These are phyloP conservation scores for Geranomyces michiganensis DNA, from an alignment of 192 early-diverging fungal species.

Conservation along the genomic window DNA sequence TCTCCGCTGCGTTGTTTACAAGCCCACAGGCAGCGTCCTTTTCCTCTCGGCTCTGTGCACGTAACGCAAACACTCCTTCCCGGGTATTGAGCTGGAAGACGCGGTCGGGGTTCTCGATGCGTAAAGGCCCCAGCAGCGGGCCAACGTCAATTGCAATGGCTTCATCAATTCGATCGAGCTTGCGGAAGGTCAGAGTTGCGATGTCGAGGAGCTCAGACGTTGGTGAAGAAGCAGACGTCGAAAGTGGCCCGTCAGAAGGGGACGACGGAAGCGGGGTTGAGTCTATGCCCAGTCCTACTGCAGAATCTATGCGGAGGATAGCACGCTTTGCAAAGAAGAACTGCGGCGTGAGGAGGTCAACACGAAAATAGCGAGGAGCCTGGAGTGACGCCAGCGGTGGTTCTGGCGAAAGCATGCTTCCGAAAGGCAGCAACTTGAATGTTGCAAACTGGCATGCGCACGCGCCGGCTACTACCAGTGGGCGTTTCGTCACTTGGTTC, in stretches of 20 bases:
- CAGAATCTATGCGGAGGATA: not conserved
- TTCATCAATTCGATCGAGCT: not conserved
- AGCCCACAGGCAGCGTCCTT: not conserved
- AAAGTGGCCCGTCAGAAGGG: too few species aligned
- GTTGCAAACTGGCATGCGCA: too few species aligned
- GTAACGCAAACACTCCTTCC: constrained; percentile 1
- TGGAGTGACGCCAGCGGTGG: too few species aligned
- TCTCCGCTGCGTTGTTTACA: not conserved
- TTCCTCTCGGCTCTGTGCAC: not conserved
- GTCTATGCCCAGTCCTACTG: not conserved
- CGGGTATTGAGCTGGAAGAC: constrained; percentile 21
- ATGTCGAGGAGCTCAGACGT: too few species aligned
- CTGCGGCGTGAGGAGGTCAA: constrained; percentile 8
- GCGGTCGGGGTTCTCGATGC: constrained; percentile 13
- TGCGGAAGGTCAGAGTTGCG: not conserved
- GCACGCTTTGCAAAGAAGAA: constrained; percentile 18
- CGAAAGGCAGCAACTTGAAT: too few species aligned
- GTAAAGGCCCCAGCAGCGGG: not conserved
- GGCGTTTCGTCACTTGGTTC: too few species aligned
- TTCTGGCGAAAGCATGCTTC: too few species aligned
- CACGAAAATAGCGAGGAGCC: too few species aligned
- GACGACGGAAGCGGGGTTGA: not conserved
- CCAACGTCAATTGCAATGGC: constrained; percentile 15
- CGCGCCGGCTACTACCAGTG: too few species aligned
- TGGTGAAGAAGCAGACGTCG: too few species aligned